Base-by-base conservation (phyloP, 352 stramenopile genomes). In the Globisporangium uncinulatum region DNA sequence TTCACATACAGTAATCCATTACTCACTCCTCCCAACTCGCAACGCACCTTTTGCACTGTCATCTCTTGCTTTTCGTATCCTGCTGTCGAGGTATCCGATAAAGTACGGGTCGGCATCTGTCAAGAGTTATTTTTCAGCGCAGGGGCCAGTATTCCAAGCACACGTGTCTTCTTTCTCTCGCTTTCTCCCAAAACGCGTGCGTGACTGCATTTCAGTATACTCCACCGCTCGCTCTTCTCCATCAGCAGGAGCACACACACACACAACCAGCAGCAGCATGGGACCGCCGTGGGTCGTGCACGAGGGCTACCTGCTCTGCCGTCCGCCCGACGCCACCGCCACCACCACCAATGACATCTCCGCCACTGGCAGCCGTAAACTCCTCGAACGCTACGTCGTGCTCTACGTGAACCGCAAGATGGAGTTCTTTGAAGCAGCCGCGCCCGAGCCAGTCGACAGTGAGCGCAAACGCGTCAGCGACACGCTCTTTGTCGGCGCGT, bases 351-450 rank as follows among this genome's bases (percentile, higher is more conserved):
- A 29, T 29, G 44, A 21, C 44, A 50, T 21, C 21, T 62, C 55
- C 21, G 37, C 52, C n/a, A 51, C 52, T 8, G 39, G 34, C 43
- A 39, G 31, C 15, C 36, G 21, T 17, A 63, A 63, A 37, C 46
- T 43, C 20, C 37, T 62, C 6, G 82, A 92, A 56, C 69, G 81
- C 44, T 92, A 88, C 56, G 73, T 81, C 37, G 82, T 92, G 62
- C 73, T 92, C 47, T 74, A 73, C 9, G 77, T 90, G 69, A 90
- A 87, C 66, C 79, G 82, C 61, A 92, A 90, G 60, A 63, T 92
- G 44, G 79, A 90, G 54, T 71, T 92, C 34, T 92, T 83, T 51
- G 74, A 90, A 39, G 56, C 46, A 0, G 36, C 36, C 1, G n/a
- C 46, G 4, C 32, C 32, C 21, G 14, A 24, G 17, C 4, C n/a